Evolutionary conservation across 495 filamentous ascomycete genomes (phyloP), one percentile per base, ranked within the genome.

Genomic region (Lasiosphaeria miniovina): DNA sequence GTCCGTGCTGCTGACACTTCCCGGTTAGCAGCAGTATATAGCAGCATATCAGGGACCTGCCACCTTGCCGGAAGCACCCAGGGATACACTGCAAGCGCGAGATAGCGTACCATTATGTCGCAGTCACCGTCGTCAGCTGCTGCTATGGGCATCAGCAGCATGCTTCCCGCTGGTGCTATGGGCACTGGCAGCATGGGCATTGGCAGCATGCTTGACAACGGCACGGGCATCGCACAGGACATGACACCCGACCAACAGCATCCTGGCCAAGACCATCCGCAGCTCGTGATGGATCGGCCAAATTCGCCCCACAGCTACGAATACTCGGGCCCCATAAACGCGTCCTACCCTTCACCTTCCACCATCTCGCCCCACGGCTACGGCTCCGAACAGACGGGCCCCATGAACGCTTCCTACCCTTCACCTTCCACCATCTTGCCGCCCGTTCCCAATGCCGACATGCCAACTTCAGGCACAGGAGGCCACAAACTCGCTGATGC

Each of bases 301-400:
- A 80, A 77, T 55, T 88, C 88, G 35, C 82, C 90, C 31, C 89
- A 90, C 70, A 79, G 84, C 32, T 88, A 85, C 4, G 88, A 93
- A 48, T 73, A 68, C 38, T 69, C 71, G 8, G 70, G 57, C 6
- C 68, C 61, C 14, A 67, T 73, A 64, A 67, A 66, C 60, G 58
- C 66, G 8, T 64, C 64, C 3, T 73, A 74, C 52, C 70, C 73
- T 49, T 74, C 73, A 1, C 73, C 74, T 0, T 67, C 69, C 9
- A 69, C 63, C 33, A 73, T n/a, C n/a, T n/a, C n/a, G n/a, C n/a
- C n/a, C n/a, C n/a, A n/a, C n/a, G n/a, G n/a, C n/a, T n/a, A n/a
- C n/a, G n/a, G n/a, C n/a, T n/a, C n/a, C n/a, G n/a, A n/a, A n/a
- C n/a, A n/a, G n/a, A n/a, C n/a, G n/a, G n/a, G n/a, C n/a, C n/a